A percentile compares a stretch with the other conserved stretches of the same genome.
These are phyloP conservation scores for Exserohilum turcica DNA, from an alignment of 2,329 filamentous ascomycete species.

Conservation along the genomic window DNA sequence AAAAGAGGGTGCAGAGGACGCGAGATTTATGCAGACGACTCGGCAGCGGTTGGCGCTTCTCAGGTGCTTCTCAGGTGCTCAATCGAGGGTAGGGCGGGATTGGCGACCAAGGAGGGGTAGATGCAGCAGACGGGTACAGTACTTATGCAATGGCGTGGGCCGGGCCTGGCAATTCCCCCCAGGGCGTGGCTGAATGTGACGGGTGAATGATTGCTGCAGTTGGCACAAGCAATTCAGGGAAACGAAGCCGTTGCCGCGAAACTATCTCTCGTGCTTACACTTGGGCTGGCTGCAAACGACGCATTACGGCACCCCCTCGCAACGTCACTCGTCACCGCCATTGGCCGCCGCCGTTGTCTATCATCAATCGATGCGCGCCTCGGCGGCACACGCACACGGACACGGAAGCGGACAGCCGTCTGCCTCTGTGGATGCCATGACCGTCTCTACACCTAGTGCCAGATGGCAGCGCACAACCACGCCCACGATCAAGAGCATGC, in stretches of 20 bases:
- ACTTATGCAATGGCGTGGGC: constrained; percentile 28
- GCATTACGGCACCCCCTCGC: constrained; percentile 28
- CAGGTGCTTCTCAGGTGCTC: constrained; percentile 8
- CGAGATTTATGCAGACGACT: constrained; percentile 13
- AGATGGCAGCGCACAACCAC: not conserved
- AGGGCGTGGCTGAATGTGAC: constrained; percentile 31
- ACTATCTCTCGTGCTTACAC: constrained; percentile 5
- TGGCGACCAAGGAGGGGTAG: constrained; percentile 36
- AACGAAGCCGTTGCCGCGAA: constrained; percentile 20
- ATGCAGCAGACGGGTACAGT: constrained; percentile 42
- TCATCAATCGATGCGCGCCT: constrained; percentile 8
- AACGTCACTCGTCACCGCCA: constrained; percentile 42
- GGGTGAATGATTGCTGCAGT: constrained; percentile 23
- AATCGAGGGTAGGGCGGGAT: constrained; percentile 10
- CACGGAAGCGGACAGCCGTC: no score
- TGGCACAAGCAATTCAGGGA: constrained; percentile 17
- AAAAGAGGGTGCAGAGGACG: not conserved
- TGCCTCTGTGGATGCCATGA: no score
- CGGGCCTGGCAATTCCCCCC: constrained; percentile 33
- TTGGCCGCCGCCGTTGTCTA: constrained; percentile 18
- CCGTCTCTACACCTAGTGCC: no score
- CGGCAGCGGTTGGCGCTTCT: constrained; percentile 10
- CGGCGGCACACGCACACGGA: constrained; percentile 7
- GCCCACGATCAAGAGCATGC: no score
- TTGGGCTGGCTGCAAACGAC: constrained; percentile 3